These are phyloP conservation scores for Escovopsis sp. DNA, from an alignment of 2,329 filamentous ascomycete species.

Conservation along the genomic window DNA sequence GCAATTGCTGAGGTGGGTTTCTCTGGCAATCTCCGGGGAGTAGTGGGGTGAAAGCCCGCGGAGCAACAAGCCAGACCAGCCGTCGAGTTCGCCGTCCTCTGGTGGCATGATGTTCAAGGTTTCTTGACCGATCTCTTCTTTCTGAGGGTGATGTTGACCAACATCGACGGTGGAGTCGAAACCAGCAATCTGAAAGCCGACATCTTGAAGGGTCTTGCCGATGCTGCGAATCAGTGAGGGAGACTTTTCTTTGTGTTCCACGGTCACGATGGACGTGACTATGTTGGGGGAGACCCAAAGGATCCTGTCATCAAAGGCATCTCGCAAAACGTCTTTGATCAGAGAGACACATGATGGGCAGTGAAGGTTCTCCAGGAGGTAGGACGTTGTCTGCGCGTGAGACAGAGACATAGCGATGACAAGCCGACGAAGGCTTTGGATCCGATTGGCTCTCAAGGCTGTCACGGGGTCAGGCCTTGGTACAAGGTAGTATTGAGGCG, in stretches of 20 bases:
- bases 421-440: neutral
- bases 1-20: slow-evolving; percentile 24
- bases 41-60: slow-evolving; percentile 10
- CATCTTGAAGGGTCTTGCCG: slow-evolving; percentile 34
- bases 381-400: slow-evolving; percentile 36
- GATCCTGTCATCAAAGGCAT: slow-evolving; percentile 29
- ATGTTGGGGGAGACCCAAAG: slow-evolving; percentile 54
- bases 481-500: too few species aligned
- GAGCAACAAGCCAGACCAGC: slow-evolving; percentile 20
- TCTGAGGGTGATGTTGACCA: slow-evolving; percentile 14
- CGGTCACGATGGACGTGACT: slow-evolving; percentile 53
- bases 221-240: slow-evolving; percentile 29
- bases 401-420: slow-evolving; percentile 14
- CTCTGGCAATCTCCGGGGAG: slow-evolving; percentile 12
- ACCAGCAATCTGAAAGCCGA: slow-evolving; percentile 44
- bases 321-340: slow-evolving; percentile 45
- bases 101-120: slow-evolving; percentile 9
- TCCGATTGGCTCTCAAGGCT: too few species aligned
- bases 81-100: slow-evolving; percentile 11
- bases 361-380: slow-evolving; percentile 61
- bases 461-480: neutral
- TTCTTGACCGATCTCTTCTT: slow-evolving; percentile 11
- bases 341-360: slow-evolving; percentile 59
- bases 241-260: slow-evolving; percentile 34
- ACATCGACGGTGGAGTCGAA: slow-evolving; percentile 24